Evolutionary conservation across 371 early-diverging fungal species (phyloP), one percentile per base, ranked within the genome.

Genomic region (Blakeslea trispora): DNA sequence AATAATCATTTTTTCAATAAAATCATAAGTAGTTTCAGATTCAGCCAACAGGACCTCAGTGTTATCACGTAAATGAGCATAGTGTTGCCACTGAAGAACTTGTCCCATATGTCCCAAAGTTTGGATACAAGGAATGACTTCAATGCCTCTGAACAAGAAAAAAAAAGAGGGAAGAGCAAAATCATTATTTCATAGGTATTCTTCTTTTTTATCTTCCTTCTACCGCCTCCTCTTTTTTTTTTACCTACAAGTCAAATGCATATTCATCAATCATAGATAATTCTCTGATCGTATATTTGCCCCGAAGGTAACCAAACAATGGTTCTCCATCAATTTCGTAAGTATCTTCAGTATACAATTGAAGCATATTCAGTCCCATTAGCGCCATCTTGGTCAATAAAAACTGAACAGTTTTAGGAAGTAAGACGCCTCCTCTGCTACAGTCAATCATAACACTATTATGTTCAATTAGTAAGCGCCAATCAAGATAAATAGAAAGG

Each of bases 301-400:
- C 90, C 55, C 94, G 78, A 43, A 91, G 60, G 61, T 93, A 93
- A 1, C 94, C 94, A 68, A 93, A 93, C 40, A 91, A 87, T 9
- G 92, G 92, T 58, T 93, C 92, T 22, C 82, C 87, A 21, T 81
- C 82, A 40, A 86, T 84, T 68, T 82, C 77, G 65, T 81, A 94
- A 0, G 94, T 94, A 59, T 93, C 94, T 56, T 94, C 94, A 1
- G 94, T 93, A 66, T 94, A 94, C 41, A 94, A 71, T 70, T 91
- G 91, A 35, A 94, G 69, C 81, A 90, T 91, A 63, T 86, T 90
- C 61, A 91, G 71, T 1, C 94, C 94, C 81, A 92, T 82, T 37
- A 93, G 63, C 7, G 94, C 91, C 75, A 86, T 84, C 45, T 78
- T 72, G 32, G 90, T 83, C 43, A 93, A 66, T 57, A 92, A 55